Base-by-base conservation (phyloP, 2,329 filamentous ascomycete species). In the Pezizomycotina sp. region DNA sequence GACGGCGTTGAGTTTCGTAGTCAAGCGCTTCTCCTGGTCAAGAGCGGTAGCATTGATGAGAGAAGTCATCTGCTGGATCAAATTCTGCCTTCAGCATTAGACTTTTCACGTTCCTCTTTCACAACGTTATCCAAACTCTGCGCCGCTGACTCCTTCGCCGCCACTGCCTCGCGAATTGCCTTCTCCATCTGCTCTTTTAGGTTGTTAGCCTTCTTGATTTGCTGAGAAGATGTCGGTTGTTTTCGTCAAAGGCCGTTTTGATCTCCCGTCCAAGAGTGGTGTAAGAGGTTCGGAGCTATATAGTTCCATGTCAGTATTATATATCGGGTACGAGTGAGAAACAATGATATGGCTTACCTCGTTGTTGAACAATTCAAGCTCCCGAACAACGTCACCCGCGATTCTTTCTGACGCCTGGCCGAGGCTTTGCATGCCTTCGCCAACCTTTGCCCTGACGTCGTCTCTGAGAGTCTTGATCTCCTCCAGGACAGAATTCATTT, bases 401-500 rank as follows among this genome's bases (percentile, higher is more conserved):
- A 95, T 93, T 36, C 77, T 74, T 58, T 86, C 81, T 2, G 86
- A 83, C 6, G 84, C 82, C 7, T 68, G 68, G 2, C 83, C 83
- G 14, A 95, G 71, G 16, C 81, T 74, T 50, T 81, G 75, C 27
- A 95, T 63, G 6, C 84, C 86, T 52, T 83, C 74, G 2, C 81
- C 80, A 30, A 95, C 80, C 44, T 77, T 77, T 31, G 69, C 64
- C 62, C 93, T 93, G 33, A 95, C 81, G 34, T 80, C 75, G 55
- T 92, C 79, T 14, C 86, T 72, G 15, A 95, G 65, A n/a, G 70
- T 72, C 54, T 84, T 84, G 55, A 95, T 92, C 54, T 92, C 86
- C 51, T 89, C 80, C 6, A 98, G 65, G 2, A 92, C 76, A n/a
- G 70, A 64, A 50, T 93, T 84, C 79, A 93, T 83, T 38, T 84